Evolutionary conservation across 768 basidiomycete species (phyloP).

Genomic region (Collybia sordida): DNA sequence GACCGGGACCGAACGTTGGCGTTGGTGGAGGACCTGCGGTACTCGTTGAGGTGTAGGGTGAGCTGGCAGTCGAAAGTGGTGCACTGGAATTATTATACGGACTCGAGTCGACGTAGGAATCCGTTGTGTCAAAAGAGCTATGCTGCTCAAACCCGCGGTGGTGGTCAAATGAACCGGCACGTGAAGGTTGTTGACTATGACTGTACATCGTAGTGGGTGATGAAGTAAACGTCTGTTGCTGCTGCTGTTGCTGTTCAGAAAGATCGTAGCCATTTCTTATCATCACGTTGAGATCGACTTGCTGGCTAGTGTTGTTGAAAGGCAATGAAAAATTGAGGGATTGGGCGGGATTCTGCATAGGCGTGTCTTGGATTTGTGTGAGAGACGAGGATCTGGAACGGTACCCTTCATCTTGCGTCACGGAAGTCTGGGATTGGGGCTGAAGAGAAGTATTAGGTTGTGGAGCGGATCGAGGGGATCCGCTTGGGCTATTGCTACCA

Average conservation of each 20-base stretch:
- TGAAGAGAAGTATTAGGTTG: too few species aligned
- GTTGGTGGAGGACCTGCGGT: conserved; percentile 21
- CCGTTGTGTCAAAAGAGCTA: conserved; percentile 11
- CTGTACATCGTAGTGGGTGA: conserved; percentile 6
- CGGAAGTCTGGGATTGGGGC: too few species aligned
- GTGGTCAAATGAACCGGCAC: conserved; percentile 19
- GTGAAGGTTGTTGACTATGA: conserved; percentile 13
- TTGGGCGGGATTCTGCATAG: conserved; percentile 2
- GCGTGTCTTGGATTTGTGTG: conserved; percentile 11
- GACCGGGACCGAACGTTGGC: conserved; percentile 20
- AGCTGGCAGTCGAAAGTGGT: conserved; percentile 23
- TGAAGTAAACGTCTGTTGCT: conserved; percentile 11
- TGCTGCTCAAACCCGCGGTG: conserved; percentile 16
- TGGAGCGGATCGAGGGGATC: too few species aligned
- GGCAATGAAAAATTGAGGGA: conserved; percentile 16
- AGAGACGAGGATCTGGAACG: conserved; percentile 27
- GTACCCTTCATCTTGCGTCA: conserved; percentile 8
- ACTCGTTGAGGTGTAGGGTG: conserved; percentile 25
- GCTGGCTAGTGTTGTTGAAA: conserved; percentile 11
- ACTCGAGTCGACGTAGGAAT: conserved; percentile 15
- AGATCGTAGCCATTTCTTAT: background rate
- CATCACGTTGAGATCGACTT: too few species aligned
- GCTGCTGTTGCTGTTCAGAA: conserved; percentile 17
- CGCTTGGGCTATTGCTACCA: background rate
- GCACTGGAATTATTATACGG: conserved; percentile 26